Evolutionary conservation across 257 asterid genomes (phyloP), one percentile per base, ranked within the genome.

Genomic region (Solanum pinnatisectum): DNA sequence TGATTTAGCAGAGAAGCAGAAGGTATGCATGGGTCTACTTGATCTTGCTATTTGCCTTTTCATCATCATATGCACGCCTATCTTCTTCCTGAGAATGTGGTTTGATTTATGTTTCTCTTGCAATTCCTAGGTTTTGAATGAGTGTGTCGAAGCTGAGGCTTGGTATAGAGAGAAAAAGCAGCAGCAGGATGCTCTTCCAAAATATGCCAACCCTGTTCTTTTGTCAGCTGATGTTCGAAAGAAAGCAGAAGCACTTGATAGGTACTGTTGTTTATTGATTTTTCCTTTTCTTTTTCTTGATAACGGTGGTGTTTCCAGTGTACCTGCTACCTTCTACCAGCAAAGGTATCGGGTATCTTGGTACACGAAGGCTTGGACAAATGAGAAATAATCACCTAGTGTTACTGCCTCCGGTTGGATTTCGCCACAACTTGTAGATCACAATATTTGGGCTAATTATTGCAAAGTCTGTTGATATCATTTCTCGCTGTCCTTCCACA

Each of bases 111-210:
- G 67, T 32, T 82, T 82, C 44, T 30, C 86, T 82, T 82, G 86
- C 44, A 32, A 12, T 59, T 60, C 44, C 93, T 82, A 97, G 99
- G 99, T 97, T 71, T 20, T 94, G 90, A 94, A 87, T 36, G 99
- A 95, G 89, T 97, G 99, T 40, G 93, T 94, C 88, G 96, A 93
- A 89, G 98, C 98, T 20, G 99, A 97, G 87, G 98, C 92, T 71
- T 97, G 99, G 99, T 84, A 94, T 84, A 95, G 96, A 87, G 98
- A 97, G 94, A 95, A 91, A 88, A 93, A 81, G 89, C 97, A 92
- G 88, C 98, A 91, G 71, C 98, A 97, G 88, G 99, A 96, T 87
- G 70, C 92, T 13, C 98, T 97, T 84, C 98, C 98, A 1, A 97
- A 94, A 89, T 86, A 93, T 77, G 95, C 95, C 15, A 89, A 88